Percentiles rank a stretch among this genome's conserved stretches.
phyloP scores from a whole-genome alignment of 2,329 filamentous ascomycete genomes.

The Xylaria digitata region DNA sequence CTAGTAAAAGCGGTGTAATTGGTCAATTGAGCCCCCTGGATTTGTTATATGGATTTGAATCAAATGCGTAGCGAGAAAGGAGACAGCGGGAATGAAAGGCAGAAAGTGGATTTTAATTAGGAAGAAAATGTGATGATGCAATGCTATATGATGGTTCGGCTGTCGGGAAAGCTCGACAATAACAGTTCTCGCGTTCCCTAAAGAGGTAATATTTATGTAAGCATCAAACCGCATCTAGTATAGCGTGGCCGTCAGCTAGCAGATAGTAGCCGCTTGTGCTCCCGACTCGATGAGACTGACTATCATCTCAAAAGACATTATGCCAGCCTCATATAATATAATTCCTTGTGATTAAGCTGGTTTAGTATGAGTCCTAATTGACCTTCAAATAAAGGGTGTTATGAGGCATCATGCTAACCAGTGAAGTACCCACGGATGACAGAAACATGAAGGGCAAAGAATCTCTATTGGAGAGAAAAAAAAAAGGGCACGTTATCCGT shows the following conservation, averaged over 20 bases:
- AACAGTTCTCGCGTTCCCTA: constrained; percentile 11
- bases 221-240: constrained; percentile 2
- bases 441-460: not conserved
- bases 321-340: not conserved
- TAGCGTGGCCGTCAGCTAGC: not conserved
- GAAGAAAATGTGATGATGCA: constrained; percentile 19
- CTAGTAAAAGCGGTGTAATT: not conserved
- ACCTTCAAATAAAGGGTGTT: not conserved
- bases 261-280: not conserved
- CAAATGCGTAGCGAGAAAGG: not conserved
- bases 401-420: not conserved
- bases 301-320: not conserved
- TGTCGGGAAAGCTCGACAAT: not conserved
- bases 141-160: not conserved
- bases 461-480: not conserved
- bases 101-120: constrained; percentile 12
- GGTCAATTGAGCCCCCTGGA: not conserved
- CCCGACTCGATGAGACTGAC: too few species aligned
- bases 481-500: not conserved
- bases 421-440: not conserved
- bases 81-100: not conserved
- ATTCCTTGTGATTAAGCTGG: not conserved
- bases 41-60: not conserved
- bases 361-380: not conserved
- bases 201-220: constrained; percentile 16